These are phyloP conservation scores for Parachaetomium inaequale DNA, from an alignment of 495 filamentous ascomycete species.

Conservation along the genomic window DNA sequence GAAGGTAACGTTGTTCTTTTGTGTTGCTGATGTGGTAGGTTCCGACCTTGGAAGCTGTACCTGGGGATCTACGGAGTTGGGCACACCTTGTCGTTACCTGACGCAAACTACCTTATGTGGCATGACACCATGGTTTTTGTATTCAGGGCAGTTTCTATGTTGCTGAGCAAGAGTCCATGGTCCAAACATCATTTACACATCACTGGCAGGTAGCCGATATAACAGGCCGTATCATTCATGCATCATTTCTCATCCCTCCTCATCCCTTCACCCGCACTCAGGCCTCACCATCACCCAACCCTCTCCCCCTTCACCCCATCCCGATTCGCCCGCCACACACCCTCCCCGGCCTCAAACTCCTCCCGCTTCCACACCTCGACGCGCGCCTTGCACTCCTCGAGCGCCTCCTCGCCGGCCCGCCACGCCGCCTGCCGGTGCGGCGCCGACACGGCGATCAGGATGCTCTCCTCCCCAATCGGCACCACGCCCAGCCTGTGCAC, in stretches of 20 bases:
- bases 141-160: too few species aligned
- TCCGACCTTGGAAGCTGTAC: too few species aligned
- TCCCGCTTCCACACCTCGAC: constrained; percentile 97
- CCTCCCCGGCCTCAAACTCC: constrained; percentile 73
- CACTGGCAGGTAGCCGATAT: not conserved
- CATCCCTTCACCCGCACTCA: not conserved
- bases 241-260: not conserved
- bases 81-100: too few species aligned
- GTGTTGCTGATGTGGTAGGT: too few species aligned
- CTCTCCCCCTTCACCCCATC: constrained; percentile 61
- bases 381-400: constrained; percentile 79
- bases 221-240: not conserved
- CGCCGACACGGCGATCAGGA: constrained; percentile 81
- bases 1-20: too few species aligned
- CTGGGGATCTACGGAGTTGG: too few species aligned
- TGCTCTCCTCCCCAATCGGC: constrained; percentile 85
- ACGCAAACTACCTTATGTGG: too few species aligned
- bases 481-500: constrained; percentile 83
- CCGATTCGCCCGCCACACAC: constrained; percentile 89
- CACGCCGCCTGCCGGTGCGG: constrained; percentile 87
- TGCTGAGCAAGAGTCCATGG: not conserved
- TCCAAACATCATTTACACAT: too few species aligned
- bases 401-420: constrained; percentile 81
- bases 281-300: constrained; percentile 10
- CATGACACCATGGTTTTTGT: too few species aligned